Conservation (phyloP, 768 basidiomycete genomes). For the Mycena capillaripes region DNA sequence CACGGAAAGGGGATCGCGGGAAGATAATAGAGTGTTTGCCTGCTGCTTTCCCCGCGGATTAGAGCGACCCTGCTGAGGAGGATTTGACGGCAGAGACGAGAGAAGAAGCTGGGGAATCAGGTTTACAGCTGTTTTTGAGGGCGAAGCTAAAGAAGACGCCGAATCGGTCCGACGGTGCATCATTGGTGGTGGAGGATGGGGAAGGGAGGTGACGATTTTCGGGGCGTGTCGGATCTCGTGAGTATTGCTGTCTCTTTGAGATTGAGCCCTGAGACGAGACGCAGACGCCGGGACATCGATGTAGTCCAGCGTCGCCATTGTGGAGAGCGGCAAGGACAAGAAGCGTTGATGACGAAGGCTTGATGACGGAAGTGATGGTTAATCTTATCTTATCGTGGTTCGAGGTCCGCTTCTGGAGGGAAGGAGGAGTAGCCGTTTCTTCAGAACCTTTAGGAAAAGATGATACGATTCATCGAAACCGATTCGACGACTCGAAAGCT, state of each 20-base stretch:
- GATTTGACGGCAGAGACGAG: conserved; percentile 43
- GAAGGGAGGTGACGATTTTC: conserved; percentile 59
- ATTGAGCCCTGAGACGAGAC: conserved; percentile 50
- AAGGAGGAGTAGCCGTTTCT: no score
- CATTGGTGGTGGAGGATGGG: conserved; percentile 52
- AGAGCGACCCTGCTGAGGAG: conserved; percentile 31
- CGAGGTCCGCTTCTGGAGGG: no score
- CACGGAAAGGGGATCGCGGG: conserved; percentile 79
- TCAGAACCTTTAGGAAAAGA: no score
- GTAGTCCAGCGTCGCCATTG: conserved; percentile 66
- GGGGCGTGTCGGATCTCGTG: conserved; percentile 55
- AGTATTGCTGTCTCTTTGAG: conserved; percentile 6
- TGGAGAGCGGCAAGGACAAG: not conserved
- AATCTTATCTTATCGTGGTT: no score
- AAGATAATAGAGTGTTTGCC: conserved; percentile 61
- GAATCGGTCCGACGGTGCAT: conserved; percentile 44
- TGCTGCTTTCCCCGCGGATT: conserved; percentile 39
- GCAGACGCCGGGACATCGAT: conserved; percentile 59
- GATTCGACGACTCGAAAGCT: no score
- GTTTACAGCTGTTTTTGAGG: conserved; percentile 47
- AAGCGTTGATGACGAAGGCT: not conserved
- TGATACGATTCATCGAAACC: no score
- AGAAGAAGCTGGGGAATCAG: conserved; percentile 58
- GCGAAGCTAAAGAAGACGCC: conserved; percentile 38
- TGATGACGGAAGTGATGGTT: no score